Base-by-base conservation (phyloP, 148 eudicot genomes). In the Arbutus unedo region DNA sequence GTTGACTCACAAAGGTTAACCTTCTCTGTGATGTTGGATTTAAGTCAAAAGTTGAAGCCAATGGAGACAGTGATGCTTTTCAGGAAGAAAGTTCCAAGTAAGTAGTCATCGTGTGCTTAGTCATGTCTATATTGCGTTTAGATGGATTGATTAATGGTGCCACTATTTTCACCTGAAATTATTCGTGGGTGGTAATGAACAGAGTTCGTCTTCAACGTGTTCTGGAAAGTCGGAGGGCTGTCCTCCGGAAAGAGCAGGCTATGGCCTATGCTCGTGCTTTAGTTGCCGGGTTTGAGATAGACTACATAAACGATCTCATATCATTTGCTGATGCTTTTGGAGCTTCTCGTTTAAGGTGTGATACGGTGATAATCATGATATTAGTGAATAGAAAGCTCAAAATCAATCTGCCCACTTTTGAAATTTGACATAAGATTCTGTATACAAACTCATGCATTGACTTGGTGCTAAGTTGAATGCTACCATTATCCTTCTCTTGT, bases 231-330 rank as follows among this genome's bases (percentile, higher is more conserved):
- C 91, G 98, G 75, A 95, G 89, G 83, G 90, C 89, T 44, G 91
- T 93, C 51, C 93, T 93, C 78, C 84, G 86, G 81, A 95, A 89
- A 88, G 98, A 95, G 82, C 97, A 93, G 82, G 95, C 98, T 72
- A 95, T 95, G 98, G 97, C 91, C 45, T 93, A 90, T 86, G 98
- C 98, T 55, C 94, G 98, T 78, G 93, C 98, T 76, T 82, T 93
- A 79, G 97, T 92, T 72, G 95, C 94, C 76, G 98, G 97, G 21
- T 95, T 78, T 88, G 95, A 95, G 84, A 84, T 90, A 81, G 94
- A 92, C 81, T 81, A 85, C 78, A 82, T 93, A 78, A 90, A 90
- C 41, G 93, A 91, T 79, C 95, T 95, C 75, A 64, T 93, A 64
- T 83, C 83, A 54, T 95, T 95, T 81, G 84, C 94, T 70, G 95